Evolutionary conservation across 345 rosid species (phyloP).

Genomic region (Clarkia xantiana): DNA sequence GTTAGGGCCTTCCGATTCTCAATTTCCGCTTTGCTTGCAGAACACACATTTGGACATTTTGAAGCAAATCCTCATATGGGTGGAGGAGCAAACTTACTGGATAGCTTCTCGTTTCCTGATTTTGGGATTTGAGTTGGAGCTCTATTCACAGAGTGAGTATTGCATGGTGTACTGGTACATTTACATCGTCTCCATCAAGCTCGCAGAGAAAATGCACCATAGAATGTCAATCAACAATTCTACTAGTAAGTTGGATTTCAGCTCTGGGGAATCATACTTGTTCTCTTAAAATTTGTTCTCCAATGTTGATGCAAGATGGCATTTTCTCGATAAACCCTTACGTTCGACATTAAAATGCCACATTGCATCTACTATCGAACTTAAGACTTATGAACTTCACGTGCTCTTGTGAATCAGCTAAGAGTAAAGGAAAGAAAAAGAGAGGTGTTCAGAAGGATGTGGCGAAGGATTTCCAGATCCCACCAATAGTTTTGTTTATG

Average conservation of each 20-base stretch:
- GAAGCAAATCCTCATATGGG: slow-evolving; percentile 61
- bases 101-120: slow-evolving; percentile 75
- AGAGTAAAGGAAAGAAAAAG: slow-evolving; percentile 65
- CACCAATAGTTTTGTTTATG: slow-evolving; percentile 57
- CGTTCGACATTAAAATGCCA: too few relatives aligned
- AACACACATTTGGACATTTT: slow-evolving; percentile 28
- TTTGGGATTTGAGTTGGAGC: slow-evolving; percentile 90
- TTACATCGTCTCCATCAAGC: slow-evolving; percentile 55
- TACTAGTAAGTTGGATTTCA: too few relatives aligned
- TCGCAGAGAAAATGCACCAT: slow-evolving; percentile 68
- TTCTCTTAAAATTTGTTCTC: too few relatives aligned
- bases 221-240: slow-evolving; percentile 25
- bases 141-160: slow-evolving; percentile 71
- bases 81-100: slow-evolving; percentile 94
- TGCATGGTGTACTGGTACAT: slow-evolving; percentile 96
- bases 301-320: too few relatives aligned
- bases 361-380: too few relatives aligned
- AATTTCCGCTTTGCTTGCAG: slow-evolving; percentile 31
- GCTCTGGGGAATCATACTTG: too few relatives aligned
- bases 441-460: slow-evolving; percentile 51
- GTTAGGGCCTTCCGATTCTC: too few relatives aligned
- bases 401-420: slow-evolving; percentile 33
- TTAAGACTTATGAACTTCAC: neutral
- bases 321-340: too few relatives aligned
- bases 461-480: slow-evolving; percentile 49